phyloP scores from a whole-genome alignment of 371 early-diverging fungal species.

The Chytridium lagenaria region DNA sequence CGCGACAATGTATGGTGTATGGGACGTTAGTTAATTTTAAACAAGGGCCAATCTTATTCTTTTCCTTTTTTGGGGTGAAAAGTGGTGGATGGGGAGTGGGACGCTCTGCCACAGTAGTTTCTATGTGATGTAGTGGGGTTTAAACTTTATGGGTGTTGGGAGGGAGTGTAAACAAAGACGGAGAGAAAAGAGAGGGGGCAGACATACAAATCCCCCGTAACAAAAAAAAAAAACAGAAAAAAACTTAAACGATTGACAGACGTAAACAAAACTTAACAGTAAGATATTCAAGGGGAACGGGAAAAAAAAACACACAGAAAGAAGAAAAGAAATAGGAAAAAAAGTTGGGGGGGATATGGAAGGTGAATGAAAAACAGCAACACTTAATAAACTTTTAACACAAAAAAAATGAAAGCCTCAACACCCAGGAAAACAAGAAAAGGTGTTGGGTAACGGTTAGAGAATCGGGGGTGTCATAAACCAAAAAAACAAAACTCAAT shows the following conservation, averaged over 20 bases:
- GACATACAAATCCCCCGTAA: background rate
- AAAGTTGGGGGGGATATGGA: background rate
- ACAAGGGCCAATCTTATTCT: no score
- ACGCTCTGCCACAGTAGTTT: no score
- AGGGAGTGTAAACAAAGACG: background rate
- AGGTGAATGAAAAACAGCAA: background rate
- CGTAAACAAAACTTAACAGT: no score
- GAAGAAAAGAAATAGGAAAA: background rate
- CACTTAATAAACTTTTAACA: background rate
- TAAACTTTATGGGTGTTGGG: no score
- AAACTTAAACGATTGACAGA: no score
- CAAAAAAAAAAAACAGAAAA: background rate
- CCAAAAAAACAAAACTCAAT: background rate
- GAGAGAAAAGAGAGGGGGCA: background rate
- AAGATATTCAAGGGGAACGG: no score
- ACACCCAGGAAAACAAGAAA: background rate
- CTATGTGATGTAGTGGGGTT: no score
- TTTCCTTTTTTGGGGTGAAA: no score
- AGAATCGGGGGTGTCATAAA: background rate
- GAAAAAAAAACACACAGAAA: no score
- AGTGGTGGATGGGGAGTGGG: no score
- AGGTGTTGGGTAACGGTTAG: background rate
- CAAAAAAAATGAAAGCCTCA: background rate
- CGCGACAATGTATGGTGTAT: no score
- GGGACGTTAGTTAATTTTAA: no score